Percentiles rank a stretch among this genome's conserved stretches.
phyloP scores from a whole-genome alignment of 306 rosid genomes.

The Rosa persica region DNA sequence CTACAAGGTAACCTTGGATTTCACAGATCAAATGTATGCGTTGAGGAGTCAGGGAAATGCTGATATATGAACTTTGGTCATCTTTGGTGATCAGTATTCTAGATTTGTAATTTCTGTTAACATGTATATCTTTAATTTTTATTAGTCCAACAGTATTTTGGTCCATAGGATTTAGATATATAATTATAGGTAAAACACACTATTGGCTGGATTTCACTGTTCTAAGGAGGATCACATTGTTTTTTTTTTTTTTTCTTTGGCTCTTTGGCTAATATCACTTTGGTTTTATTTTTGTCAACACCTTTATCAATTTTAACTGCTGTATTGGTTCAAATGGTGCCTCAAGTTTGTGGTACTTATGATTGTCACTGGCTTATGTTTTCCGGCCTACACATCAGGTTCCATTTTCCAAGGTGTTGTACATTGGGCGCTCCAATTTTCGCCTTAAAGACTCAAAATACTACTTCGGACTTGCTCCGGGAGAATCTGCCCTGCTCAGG shows the following conservation, averaged over 20 bases:
- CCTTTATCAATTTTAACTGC: background rate
- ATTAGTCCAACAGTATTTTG: background rate
- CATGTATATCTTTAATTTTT: background rate
- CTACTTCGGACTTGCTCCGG: conserved; percentile 96
- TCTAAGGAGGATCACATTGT: background rate
- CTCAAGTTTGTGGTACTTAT: background rate
- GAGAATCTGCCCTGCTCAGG: conserved; percentile 93
- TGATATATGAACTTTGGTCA: background rate
- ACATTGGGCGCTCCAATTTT: conserved; percentile 82
- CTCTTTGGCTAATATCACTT: background rate
- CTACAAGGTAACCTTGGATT: conserved; percentile 64
- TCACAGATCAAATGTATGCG: background rate
- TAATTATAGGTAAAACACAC: background rate
- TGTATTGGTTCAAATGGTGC: background rate
- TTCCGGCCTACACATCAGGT: conserved; percentile 42
- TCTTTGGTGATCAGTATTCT: background rate
- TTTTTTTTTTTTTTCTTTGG: no score
- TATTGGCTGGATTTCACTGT: background rate
- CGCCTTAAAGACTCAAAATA: conserved; percentile 92
- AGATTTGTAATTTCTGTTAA: background rate
- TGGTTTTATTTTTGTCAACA: background rate
- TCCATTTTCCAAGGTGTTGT: conserved; percentile 76
- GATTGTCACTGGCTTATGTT: background rate
- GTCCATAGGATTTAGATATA: background rate
- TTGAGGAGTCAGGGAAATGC: background rate